Conservation (phyloP, 768 basidiomycete species). For the Calocybe gangraenosa region DNA sequence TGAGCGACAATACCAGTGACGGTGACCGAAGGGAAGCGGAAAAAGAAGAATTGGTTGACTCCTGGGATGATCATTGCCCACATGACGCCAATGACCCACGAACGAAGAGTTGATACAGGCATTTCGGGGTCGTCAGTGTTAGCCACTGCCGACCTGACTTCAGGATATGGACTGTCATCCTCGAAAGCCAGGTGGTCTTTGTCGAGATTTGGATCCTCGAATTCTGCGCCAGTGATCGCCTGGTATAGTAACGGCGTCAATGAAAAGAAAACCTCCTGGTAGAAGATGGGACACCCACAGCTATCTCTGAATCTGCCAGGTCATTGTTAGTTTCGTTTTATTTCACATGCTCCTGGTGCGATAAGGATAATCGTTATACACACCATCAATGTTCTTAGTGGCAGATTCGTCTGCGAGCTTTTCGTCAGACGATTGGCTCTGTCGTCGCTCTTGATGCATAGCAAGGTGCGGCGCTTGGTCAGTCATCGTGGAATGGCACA, state of each 20-base stretch:
- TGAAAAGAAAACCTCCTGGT: background rate
- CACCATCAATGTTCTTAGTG: slow-evolving; percentile 20
- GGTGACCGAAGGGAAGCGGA: slow-evolving; percentile 40
- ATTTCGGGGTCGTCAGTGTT: slow-evolving; percentile 61
- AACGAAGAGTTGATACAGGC: slow-evolving; percentile 47
- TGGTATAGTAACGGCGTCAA: slow-evolving; percentile 8
- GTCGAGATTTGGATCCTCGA: slow-evolving; percentile 44
- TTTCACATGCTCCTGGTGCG: background rate
- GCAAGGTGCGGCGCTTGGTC: slow-evolving; percentile 22
- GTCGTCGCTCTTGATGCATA: slow-evolving; percentile 16
- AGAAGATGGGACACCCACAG: slow-evolving; percentile 18
- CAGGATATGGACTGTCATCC: slow-evolving; percentile 75
- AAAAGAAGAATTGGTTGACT: slow-evolving; percentile 52
- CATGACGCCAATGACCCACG: slow-evolving; percentile 49
- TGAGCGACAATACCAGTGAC: slow-evolving; percentile 57
- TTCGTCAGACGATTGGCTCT: slow-evolving; percentile 19
- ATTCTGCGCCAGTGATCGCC: slow-evolving; percentile 32
- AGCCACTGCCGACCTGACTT: slow-evolving; percentile 67
- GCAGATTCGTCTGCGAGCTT: slow-evolving; percentile 19
- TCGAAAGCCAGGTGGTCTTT: slow-evolving; percentile 37
- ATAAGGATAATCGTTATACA: slow-evolving; percentile 8
- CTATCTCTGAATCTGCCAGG: slow-evolving; percentile 24
- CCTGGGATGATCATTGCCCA: slow-evolving; percentile 57
- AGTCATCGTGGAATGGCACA: slow-evolving; percentile 18
- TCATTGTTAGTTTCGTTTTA: background rate